Conservation (phyloP, 2,329 filamentous ascomycete genomes). For the Periconia macrospinosa region DNA sequence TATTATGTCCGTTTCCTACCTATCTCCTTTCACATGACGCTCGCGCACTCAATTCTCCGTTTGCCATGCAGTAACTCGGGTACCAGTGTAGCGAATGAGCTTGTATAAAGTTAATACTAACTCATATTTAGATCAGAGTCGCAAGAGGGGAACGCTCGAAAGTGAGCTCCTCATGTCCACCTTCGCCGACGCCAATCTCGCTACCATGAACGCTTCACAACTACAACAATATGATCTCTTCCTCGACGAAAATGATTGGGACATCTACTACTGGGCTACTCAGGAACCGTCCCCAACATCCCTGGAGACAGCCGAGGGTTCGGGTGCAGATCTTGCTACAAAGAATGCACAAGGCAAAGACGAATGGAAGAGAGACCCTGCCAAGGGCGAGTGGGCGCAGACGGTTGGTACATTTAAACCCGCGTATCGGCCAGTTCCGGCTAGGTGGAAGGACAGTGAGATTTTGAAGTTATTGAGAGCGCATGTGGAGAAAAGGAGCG, state of each 20-base stretch:
- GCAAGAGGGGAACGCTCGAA: constrained; percentile 94
- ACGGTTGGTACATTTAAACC: constrained; percentile 93
- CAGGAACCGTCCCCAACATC: constrained; percentile 71
- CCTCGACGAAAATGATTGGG: constrained; percentile 99
- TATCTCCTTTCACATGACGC: constrained; percentile 1
- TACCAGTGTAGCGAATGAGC: neutral
- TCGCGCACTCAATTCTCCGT: neutral
- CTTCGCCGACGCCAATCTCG: constrained; percentile 81
- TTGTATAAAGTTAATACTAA: constrained; percentile 7
- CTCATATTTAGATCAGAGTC: constrained; percentile 75
- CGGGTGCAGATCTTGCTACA: constrained; percentile 47
- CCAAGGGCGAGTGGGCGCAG: constrained; percentile 89
- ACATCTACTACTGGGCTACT: constrained; percentile 99
- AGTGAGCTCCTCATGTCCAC: constrained; percentile 95
- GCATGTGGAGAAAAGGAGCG: constrained; percentile 74
- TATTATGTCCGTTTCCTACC: constrained; percentile 63
- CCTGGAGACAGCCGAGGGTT: constrained; percentile 58
- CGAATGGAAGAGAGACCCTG: constrained; percentile 55
- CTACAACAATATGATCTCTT: constrained; percentile 86
- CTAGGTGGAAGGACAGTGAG: constrained; percentile 81
- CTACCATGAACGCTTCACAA: constrained; percentile 70
- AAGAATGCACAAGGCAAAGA: constrained; percentile 51
- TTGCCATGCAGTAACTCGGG: too few species aligned
- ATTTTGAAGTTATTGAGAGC: constrained; percentile 74
- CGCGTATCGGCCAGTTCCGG: constrained; percentile 86